Evolutionary conservation across 768 basidiomycete species (phyloP), one percentile per base, ranked within the genome.

Genomic region (Termitomyces sp.): DNA sequence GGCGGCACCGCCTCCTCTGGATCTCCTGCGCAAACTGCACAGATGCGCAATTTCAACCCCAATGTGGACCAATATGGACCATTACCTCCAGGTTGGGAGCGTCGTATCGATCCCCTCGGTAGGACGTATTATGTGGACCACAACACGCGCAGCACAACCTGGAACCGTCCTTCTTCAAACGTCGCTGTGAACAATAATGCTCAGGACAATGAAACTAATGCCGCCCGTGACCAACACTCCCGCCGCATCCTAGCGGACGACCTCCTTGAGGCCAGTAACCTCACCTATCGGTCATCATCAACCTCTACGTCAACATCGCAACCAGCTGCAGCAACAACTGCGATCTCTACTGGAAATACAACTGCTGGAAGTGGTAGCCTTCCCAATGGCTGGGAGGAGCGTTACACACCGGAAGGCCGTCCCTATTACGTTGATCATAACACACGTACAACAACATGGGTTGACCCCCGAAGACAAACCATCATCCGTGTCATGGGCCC

Each of bases 351-450:
- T 1, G 69, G 72, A 28, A 75, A 81, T 57, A 69, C 88, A 3
- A 85, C 84, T 28, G 82, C 89, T 40, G 96, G 95, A 4, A 79
- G 84, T 1, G 95, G 97, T 2, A 88, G 86, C 56, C 79, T 99
- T 20, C 97, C 97, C 2, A 91, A 95, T 60, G 97, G 97, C 2
- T 99, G 97, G 97, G 97, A 99, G 71, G 97, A 98, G 75, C 85
- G 97, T 40, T 96, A 95, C 75, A 99, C 97, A 3, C 95, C 95
- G 0, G 97, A 99, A 75, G 97, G 97, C 20, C 86, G 97, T 43
- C 94, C 97, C 2, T 99, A 99, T 75, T 99, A 97, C 72, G 97
- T 99, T 52, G 97, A 99, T 72, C 97, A 99, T 77, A 99, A 99
- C 70, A 98, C 96, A 12, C 86, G 97, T 50, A 98, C 97, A 20